Evolutionary conservation across 1,139 yeast species (phyloP).

Genomic region (Casaregolazyma suthepensis): DNA sequence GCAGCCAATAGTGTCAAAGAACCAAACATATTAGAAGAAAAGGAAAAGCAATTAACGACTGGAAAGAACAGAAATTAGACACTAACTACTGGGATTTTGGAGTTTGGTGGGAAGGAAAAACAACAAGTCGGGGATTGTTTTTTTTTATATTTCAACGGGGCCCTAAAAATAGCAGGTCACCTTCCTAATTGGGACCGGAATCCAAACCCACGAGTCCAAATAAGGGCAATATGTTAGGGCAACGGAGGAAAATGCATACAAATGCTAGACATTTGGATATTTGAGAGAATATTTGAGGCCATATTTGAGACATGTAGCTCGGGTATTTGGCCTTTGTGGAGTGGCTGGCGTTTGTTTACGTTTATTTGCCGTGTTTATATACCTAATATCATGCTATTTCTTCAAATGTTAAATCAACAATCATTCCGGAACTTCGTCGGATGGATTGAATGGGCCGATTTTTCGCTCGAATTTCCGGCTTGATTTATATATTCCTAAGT

Average conservation of each 20-base stretch:
- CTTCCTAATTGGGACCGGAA: background rate
- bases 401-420: background rate
- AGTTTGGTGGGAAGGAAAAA: background rate
- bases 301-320: background rate
- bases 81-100: background rate
- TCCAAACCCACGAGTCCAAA: background rate
- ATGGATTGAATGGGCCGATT: background rate
- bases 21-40: background rate
- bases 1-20: constrained; percentile 7
- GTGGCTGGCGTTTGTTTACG: too few relatives aligned
- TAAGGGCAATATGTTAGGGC: background rate
- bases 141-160: background rate
- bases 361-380: background rate
- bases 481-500: too few relatives aligned
- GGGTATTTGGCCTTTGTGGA: too few relatives aligned
- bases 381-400: background rate
- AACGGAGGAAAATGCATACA: too few relatives aligned
- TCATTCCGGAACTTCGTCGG: background rate
- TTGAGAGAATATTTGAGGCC: too few relatives aligned
- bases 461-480: background rate
- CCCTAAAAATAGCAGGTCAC: background rate
- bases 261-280: too few relatives aligned
- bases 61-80: background rate
- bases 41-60: background rate
- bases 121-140: background rate